Evolutionary conservation across 257 asterid species (phyloP).

Genomic region (Jacaranda copaia): DNA sequence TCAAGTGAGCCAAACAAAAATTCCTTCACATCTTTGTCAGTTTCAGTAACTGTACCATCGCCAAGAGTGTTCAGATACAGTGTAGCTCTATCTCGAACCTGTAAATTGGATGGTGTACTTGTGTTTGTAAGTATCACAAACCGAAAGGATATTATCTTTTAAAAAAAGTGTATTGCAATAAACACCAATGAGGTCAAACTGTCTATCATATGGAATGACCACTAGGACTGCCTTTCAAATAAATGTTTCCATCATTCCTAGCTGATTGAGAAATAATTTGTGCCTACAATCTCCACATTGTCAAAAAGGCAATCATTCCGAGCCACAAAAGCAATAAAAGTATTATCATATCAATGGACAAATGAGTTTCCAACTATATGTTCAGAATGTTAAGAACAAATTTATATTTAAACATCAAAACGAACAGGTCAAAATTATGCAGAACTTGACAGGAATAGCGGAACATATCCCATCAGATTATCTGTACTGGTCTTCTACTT

Average conservation of each 20-base stretch:
- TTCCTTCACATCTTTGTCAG: constrained; percentile 81
- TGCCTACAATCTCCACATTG: neutral
- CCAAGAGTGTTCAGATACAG: constrained; percentile 94
- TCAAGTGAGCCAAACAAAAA: constrained; percentile 92
- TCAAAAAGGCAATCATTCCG: constrained; percentile 6
- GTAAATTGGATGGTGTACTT: constrained; percentile 30
- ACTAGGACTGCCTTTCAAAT: neutral
- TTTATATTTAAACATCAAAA: neutral
- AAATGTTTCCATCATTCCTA: constrained; percentile 4
- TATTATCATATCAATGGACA: neutral
- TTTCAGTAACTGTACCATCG: constrained; percentile 92
- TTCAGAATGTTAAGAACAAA: neutral
- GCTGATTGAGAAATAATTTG: neutral
- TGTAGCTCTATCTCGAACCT: constrained; percentile 99
- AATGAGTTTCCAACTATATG: constrained; percentile 11
- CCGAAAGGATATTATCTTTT: constrained; percentile 3
- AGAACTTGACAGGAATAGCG: neutral
- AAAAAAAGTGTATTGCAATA: neutral
- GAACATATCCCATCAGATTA: constrained; percentile 21
- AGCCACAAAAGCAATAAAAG: constrained; percentile 3
- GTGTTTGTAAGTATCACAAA: constrained; percentile 11
- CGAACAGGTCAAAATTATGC: neutral
- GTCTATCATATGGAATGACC: neutral
- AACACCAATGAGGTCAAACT: constrained; percentile 19
- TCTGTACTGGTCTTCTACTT: neutral